Conservation (phyloP, 352 stramenopile species). For the Phytophthora cactorum region DNA sequence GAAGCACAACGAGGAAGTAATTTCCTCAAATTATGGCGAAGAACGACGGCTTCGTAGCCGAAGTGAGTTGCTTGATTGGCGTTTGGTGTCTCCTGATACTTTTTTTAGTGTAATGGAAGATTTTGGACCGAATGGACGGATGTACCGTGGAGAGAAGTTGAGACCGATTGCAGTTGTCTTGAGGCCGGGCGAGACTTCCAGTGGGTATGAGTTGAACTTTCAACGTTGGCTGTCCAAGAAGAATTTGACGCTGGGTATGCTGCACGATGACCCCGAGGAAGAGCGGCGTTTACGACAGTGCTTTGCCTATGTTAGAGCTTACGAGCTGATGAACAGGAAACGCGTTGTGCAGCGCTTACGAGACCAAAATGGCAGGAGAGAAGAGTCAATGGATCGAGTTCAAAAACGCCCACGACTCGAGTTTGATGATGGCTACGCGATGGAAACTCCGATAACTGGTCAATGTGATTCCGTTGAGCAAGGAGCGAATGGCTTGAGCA, state of each 20-base stretch:
- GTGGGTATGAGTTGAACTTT: neutral
- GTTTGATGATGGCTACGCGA: neutral
- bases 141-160: neutral
- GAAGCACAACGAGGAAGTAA: neutral
- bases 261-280: neutral
- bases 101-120: neutral
- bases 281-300: neutral
- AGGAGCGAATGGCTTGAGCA: neutral
- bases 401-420: neutral
- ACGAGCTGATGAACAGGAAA: neutral
- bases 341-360: neutral
- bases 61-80: neutral
- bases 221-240: neutral
- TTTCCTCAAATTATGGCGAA: neutral
- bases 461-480: neutral
- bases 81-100: neutral
- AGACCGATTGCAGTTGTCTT: conserved; percentile 1
- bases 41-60: neutral
- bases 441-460: neutral
- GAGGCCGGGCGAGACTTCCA: neutral
- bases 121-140: conserved; percentile 1
- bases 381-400: neutral
- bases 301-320: neutral
- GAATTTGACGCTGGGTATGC: neutral
- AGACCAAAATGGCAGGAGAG: neutral